These are phyloP conservation scores for Xylaria sp. DNA, from an alignment of 2,329 filamentous ascomycete genomes.

Conservation along the genomic window DNA sequence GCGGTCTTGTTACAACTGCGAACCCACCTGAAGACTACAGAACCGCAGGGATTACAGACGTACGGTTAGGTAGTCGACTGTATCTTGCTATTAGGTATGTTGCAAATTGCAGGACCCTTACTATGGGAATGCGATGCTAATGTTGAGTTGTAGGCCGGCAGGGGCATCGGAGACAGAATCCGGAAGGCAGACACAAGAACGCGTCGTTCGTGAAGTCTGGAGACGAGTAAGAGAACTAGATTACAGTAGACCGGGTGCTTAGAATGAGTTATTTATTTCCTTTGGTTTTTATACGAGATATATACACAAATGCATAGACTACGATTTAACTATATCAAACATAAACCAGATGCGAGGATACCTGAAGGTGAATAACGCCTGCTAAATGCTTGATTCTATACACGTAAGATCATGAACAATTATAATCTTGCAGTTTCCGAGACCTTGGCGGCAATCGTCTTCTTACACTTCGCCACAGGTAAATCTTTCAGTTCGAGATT, in stretches of 20 bases:
- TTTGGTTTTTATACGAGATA: neutral
- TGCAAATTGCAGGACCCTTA: neutral
- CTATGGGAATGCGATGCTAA: neutral
- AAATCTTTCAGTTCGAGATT: conserved; percentile 67
- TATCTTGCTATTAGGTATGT: conserved; percentile 73
- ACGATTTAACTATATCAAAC: neutral
- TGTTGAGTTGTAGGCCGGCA: conserved; percentile 58
- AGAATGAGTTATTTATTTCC: conserved; percentile 3
- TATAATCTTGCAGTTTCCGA: conserved; percentile 48
- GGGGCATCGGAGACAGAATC: conserved; percentile 70
- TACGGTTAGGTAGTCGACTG: conserved; percentile 71
- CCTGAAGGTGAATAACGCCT: conserved; percentile 12
- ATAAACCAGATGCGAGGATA: neutral
- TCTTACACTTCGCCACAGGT: conserved; percentile 69
- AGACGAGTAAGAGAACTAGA: conserved; percentile 72
- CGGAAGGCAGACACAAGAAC: conserved; percentile 73
- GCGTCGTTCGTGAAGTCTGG: conserved; percentile 79
- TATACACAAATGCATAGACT: conserved; percentile 19
- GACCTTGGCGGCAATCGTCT: conserved; percentile 58
- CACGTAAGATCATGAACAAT: conserved; percentile 4
- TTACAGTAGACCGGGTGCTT: conserved; percentile 70
- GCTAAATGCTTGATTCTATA: conserved; percentile 14
- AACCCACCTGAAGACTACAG: conserved; percentile 71
- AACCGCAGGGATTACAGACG: conserved; percentile 67
- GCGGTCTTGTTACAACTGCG: conserved; percentile 77